These are phyloP conservation scores for Diplogelasinospora grovesii DNA, from an alignment of 495 filamentous ascomycete genomes.

Conservation along the genomic window DNA sequence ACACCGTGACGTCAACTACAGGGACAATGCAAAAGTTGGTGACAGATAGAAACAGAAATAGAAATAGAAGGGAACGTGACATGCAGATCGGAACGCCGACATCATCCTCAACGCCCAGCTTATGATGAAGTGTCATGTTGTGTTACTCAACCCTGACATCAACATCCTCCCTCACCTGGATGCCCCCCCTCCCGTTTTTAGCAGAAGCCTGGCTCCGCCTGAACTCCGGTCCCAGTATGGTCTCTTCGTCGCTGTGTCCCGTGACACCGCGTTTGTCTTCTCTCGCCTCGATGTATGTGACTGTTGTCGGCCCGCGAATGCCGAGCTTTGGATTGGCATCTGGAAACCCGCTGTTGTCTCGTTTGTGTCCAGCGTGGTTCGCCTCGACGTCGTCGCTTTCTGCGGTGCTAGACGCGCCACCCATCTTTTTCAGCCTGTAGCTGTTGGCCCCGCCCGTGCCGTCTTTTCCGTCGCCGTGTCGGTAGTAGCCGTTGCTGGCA, in stretches of 20 bases:
- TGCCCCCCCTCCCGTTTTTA: neutral
- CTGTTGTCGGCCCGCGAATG: conserved; percentile 5
- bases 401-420: neutral
- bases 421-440: neutral
- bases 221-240: conserved; percentile 7
- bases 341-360: too few relatives aligned
- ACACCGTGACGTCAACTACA: too few relatives aligned
- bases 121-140: too few relatives aligned
- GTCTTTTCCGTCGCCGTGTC: conserved; percentile 8
- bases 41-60: too few relatives aligned
- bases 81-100: too few relatives aligned
- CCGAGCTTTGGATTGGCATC: conserved; percentile 4
- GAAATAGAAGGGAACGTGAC: too few relatives aligned
- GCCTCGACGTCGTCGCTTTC: conserved; percentile 1
- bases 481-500: conserved; percentile 10
- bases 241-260: conserved; percentile 13
- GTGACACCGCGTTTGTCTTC: too few relatives aligned
- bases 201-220: neutral
- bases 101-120: too few relatives aligned
- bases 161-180: conserved; percentile 3
- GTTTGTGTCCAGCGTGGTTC: too few relatives aligned
- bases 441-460: neutral
- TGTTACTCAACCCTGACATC: conserved; percentile 7
- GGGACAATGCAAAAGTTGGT: too few relatives aligned
- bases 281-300: conserved; percentile 6